Percentiles rank a stretch among this genome's conserved stretches.
Conservation (phyloP, 2,329 filamentous ascomycete genomes). For the Aspergillus sp. region DNA sequence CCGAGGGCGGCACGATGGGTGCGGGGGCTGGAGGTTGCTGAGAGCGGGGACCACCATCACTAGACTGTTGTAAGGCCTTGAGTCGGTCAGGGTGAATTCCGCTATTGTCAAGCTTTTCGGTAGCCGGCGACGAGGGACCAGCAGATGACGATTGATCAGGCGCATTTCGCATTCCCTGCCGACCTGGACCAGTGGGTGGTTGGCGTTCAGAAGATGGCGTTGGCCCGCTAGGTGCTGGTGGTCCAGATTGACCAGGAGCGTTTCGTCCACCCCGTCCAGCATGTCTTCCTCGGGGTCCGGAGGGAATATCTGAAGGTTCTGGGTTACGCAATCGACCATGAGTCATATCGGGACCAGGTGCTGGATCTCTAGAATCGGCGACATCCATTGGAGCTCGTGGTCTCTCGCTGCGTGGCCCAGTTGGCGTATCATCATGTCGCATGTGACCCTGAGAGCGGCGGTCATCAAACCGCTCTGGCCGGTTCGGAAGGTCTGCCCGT, state of each 20-base stretch:
- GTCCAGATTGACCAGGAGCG: slow-evolving; percentile 24
- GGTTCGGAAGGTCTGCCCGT: slow-evolving; percentile 25
- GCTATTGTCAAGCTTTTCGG: slow-evolving; percentile 31
- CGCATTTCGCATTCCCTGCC: slow-evolving; percentile 30
- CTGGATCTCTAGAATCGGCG: slow-evolving; percentile 33
- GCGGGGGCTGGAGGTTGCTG: slow-evolving; percentile 21
- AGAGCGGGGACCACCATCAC: slow-evolving; percentile 14
- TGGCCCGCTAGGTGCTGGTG: slow-evolving; percentile 10
- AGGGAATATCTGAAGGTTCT: slow-evolving; percentile 44
- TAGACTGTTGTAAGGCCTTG: slow-evolving; percentile 37
- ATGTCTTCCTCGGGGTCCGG: slow-evolving; percentile 48
- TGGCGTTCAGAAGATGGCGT: slow-evolving; percentile 32
- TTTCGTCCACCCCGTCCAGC: slow-evolving; percentile 36
- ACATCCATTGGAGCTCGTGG: slow-evolving; percentile 20
- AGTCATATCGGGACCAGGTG: slow-evolving; percentile 36
- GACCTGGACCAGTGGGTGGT: slow-evolving; percentile 40
- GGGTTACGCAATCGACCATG: slow-evolving; percentile 44
- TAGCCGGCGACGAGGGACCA: slow-evolving; percentile 26
- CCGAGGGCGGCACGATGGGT: slow-evolving; percentile 32
- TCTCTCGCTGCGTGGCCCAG: slow-evolving; percentile 48
- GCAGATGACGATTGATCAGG: slow-evolving; percentile 26
- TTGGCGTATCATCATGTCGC: slow-evolving; percentile 46
- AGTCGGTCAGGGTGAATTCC: slow-evolving; percentile 54
- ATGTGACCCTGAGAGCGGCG: slow-evolving; percentile 22
- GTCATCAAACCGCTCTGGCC: slow-evolving; percentile 35